These are phyloP conservation scores for Mrakia hoshinonis DNA, from an alignment of 768 basidiomycete genomes.

Conservation along the genomic window DNA sequence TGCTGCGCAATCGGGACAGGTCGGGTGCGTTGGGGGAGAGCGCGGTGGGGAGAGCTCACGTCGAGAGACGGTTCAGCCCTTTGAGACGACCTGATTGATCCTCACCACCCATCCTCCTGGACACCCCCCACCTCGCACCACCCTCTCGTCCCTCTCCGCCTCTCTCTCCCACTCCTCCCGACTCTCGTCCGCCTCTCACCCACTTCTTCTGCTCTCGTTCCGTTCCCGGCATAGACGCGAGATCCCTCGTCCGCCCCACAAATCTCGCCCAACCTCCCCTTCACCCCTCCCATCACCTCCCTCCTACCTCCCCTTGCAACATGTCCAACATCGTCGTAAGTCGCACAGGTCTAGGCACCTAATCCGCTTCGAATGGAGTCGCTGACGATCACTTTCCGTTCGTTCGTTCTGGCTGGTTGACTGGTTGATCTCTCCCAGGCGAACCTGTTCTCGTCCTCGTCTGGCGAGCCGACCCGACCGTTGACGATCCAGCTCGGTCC, in stretches of 20 bases:
- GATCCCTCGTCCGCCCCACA: neutral
- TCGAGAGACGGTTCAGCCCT: neutral
- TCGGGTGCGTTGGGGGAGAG: too few relatives aligned
- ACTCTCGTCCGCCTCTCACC: neutral
- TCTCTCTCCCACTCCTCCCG: neutral
- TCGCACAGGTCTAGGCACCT: neutral
- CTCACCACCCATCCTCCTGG: neutral
- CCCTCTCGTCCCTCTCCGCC: neutral
- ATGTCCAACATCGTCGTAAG: conserved; percentile 10
- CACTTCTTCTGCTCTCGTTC: neutral
- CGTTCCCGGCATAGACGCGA: neutral
- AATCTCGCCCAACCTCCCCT: neutral
- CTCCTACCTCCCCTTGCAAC: neutral
- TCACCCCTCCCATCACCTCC: neutral
- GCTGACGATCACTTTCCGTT: neutral
- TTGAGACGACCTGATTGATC: neutral
- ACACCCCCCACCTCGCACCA: neutral
- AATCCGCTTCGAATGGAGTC: neutral
- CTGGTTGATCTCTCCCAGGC: neutral
- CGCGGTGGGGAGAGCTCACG: neutral
- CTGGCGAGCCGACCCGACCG: conserved; percentile 37
- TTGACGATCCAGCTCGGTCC: conserved; percentile 40
- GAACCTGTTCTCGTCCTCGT: conserved; percentile 29
- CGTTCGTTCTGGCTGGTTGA: neutral
- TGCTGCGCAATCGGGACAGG: too few relatives aligned